Base-by-base conservation (phyloP, 129 eudicot species). In the Dittrichia graveolens region DNA sequence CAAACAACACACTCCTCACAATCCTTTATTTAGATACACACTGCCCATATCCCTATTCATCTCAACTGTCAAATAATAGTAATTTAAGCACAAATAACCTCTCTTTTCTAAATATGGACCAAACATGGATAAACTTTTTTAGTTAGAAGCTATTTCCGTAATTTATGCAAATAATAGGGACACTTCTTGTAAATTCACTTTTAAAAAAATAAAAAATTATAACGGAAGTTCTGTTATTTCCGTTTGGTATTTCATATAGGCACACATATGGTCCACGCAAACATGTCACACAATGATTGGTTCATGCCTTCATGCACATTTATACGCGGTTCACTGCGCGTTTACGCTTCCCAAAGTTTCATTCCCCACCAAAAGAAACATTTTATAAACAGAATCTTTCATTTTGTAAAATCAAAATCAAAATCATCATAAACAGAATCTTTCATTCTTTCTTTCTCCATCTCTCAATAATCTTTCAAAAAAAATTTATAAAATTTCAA, bases 291-390 rank as follows among this genome's bases (percentile, higher is more conserved):
- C 0, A 6, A 31, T 0, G n/a, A 61, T 31, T 69, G 35, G 58
- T 34, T 2, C 18, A 49, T 7, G 48, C 6, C 6, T 52, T 2
- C 31, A 24, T 24, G 31, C 31, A 24, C 63, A 74, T 48, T 61
- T 24, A 15, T 49, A 74, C 71, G 31, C 71, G 69, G 57, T 69
- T 24, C 81, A 40, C 14, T 54, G 74, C 67, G 52, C 38, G 54
- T 69, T 77, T 49, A 77, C 81, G 65, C 57, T 69, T 61, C 81
- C 81, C 81, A 77, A 69, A 52, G 54, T 5, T 41, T 67, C 75
- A 50, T 44, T 45, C 67, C 34, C 76, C 40, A 41, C 43, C 64
- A 40, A 24, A 55, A 40, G 24, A 34, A 38, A 14, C 15, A 49
- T 12, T 41, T n/a, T n/a, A n/a, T n/a, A n/a, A n/a, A n/a, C n/a